A percentile compares a stretch with the other conserved stretches of the same genome.
These are phyloP conservation scores for Dothideomycetes sp. DNA, from an alignment of 2,329 filamentous ascomycete genomes.

Conservation along the genomic window DNA sequence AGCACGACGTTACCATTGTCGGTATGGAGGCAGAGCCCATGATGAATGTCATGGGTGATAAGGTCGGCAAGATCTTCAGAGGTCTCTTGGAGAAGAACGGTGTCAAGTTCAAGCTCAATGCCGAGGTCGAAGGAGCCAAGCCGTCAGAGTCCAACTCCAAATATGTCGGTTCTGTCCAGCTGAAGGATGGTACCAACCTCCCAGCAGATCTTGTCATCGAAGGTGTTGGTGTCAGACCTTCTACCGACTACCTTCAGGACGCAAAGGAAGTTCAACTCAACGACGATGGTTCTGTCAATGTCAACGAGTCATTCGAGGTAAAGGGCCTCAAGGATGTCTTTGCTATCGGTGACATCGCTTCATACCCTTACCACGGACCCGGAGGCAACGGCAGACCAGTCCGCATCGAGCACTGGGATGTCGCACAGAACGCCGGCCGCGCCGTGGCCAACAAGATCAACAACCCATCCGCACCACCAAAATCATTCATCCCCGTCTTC, in stretches of 20 bases:
- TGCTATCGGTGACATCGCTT: constrained; percentile 90
- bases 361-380: constrained; percentile 87
- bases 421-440: constrained; percentile 86
- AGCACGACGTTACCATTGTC: constrained; percentile 76
- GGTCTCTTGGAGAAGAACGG: constrained; percentile 73
- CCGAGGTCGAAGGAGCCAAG: constrained; percentile 72
- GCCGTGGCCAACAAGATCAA: constrained; percentile 69
- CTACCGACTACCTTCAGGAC: constrained; percentile 70
- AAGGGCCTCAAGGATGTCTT: constrained; percentile 72
- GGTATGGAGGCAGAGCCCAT: constrained; percentile 83
- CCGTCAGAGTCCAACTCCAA: constrained; percentile 57
- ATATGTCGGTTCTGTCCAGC: constrained; percentile 67
- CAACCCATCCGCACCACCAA: constrained; percentile 49
- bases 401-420: constrained; percentile 97
- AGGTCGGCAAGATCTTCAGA: constrained; percentile 75
- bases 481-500: constrained; percentile 84
- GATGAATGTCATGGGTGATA: constrained; percentile 72
- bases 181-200: constrained; percentile 79
- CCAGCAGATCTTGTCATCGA: constrained; percentile 85
- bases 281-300: constrained; percentile 78
- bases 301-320: constrained; percentile 71
- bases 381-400: constrained; percentile 63
- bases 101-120: constrained; percentile 77
- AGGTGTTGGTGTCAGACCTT: constrained; percentile 78
- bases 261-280: constrained; percentile 64